Evolutionary conservation across 164 flowering plant species (phyloP), one percentile per base, ranked within the genome.

Genomic region (Cinnamomum chago): DNA sequence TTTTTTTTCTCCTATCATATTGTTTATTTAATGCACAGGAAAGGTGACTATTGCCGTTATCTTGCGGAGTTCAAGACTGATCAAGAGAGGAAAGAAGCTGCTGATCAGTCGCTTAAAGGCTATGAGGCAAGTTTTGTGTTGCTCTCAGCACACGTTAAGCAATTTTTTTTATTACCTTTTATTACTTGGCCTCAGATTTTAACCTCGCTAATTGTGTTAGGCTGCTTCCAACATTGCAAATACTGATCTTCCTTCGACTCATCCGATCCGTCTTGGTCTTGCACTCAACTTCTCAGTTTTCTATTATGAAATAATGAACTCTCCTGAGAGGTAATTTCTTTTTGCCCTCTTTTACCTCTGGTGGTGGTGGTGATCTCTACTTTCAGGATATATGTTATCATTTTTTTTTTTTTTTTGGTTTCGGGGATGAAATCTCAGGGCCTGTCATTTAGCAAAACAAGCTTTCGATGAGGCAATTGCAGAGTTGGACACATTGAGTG

Each of bases 381-480:
- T 50, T 15, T 51, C 30, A 4, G 28, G 28, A 23, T 18, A 18
- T 15, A 3, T 55, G 13, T 14, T 55, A 5, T 35, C 9, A 35
- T 7, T 35, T 35, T 1, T 35, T 1, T 27, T 30, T 30, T 30
- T 30, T 28, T 4, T 23, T 12, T n/a, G n/a, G n/a, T n/a, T n/a
- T 1, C 65, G 24, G 11, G 10, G 24, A n/a, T 50, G 69, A 17
- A 47, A 17, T 30, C n/a, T 23, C 64, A 78, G 80, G 72, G 80
- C 80, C 14, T 78, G 80, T 58, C 80, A 74, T 70, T 65, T 78
- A 73, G 80, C 80, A 30, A 78, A 78, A 66, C 80, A 78, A 70
- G 77, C 80, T 23, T 78, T 78, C n/a, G 80, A 78, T 58, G 80
- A 74, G 75, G 80, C 80, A 5, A 78, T 74, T 30, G 77, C 80